Base-by-base conservation (phyloP, 176 grass and related monocot species). In the Melocanna baccifera region DNA sequence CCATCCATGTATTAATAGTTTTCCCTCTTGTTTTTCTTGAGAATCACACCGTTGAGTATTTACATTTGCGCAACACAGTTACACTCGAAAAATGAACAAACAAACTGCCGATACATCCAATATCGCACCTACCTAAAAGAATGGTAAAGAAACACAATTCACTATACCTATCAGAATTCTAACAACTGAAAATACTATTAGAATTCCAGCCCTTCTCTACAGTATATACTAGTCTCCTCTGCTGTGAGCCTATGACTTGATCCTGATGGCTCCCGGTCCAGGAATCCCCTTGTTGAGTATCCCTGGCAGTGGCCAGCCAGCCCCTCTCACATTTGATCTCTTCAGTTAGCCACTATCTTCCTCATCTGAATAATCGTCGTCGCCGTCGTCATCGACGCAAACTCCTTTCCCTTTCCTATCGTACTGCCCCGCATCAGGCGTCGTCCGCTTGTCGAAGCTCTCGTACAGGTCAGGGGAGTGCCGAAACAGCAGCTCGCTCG, bases 371-470 rank as follows among this genome's bases (percentile, higher is more conserved):
- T 90, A 84, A 15, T 83, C 74, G 16, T 43, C 46, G 46, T 9
- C 81, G 28, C 65, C 46, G 28, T 73, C 73, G 19, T 11, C 13
- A 11, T 85, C 89, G 0, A 91, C 2, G 55, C 81, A 91, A 9
- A 85, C 37, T 39, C 37, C 64, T 58, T 91, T 91, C 57, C 89
- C 89, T 71, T 91, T 91, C 82, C 45, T 81, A 78, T 91, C 77
- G 22, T 88, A 36, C 56, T 37, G 36, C 34, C 71, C 39, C 6
- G 47, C 73, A 7, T 50, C 82, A 8, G 89, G 84, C 47, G 88
- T 83, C 47, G 84, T 53, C 23, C 89, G 63, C 39, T 79, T 71
- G 9, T 57, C 76, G 48, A 87, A 74, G 84, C 89, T 90, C 89
- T 90, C 89, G 84, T 86, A 86, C 57, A 90, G 79, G 47, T 86